Evolutionary conservation across 108 stramenopile species (phyloP), one percentile per base, ranked within the genome.

Genomic region (Aureococcus anophagefferens): DNA sequence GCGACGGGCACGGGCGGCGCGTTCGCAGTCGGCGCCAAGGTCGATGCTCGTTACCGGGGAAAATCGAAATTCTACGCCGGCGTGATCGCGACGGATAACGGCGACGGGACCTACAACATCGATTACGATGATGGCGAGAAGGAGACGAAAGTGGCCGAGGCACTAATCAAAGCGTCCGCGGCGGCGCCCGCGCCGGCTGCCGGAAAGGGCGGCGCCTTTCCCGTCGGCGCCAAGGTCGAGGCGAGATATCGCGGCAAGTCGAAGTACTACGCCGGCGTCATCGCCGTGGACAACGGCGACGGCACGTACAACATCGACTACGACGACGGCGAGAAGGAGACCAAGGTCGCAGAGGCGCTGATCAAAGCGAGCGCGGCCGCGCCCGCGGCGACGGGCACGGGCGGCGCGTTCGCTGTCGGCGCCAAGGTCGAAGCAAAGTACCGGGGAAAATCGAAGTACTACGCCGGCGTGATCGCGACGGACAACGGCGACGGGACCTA

Each of bases 21-120:
- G n/a, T n/a, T n/a, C n/a, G n/a, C n/a, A n/a, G n/a, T n/a, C n/a
- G n/a, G n/a, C n/a, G n/a, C 40, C 40, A 80, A 62, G 25, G 72
- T 85, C 4, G 81, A 85, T 66, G 82, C 80, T 32, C 59, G 78
- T 5, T 83, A 79, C 74, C 71, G n/a, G n/a, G 68, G 68, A 29
- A 69, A 46, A 28, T 40, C 68, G 29, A 69, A 69, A 30, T 69
- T 45, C 45, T 69, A 69, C 46, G 40, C 68, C 29, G 62, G 70
- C 51, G 30, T 4, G 1, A 70, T 70, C 29, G 25, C 4, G 33
- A 32, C 40, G 31, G 30, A 46, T 13, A 46, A 45, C n/a, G n/a
- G n/a, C n/a, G n/a, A n/a, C n/a, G n/a, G n/a, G n/a, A n/a, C n/a
- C n/a, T n/a, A n/a, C n/a, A n/a, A n/a, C n/a, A n/a, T n/a, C n/a